Evolutionary conservation across 352 stramenopile species (phyloP), one percentile per base, ranked within the genome.

Genomic region (Blastocystis sp.): DNA sequence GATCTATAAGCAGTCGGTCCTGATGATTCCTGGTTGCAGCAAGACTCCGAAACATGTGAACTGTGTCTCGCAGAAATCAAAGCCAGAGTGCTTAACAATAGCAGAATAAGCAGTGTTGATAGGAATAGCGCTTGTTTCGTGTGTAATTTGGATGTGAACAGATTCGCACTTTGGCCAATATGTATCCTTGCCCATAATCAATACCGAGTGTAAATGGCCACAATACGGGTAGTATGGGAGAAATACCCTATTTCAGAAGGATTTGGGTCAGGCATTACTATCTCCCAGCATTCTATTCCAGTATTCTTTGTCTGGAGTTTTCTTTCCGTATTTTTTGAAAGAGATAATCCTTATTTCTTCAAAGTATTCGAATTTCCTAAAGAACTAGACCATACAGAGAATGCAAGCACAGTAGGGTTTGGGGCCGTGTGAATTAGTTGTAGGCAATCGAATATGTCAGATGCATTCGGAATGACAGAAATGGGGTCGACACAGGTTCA

Each of bases 261-360:
- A 79, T 79, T 79, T 63, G 69, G 69, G 48, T 24, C 40, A 60
- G 34, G 6, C 7, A 60, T 43, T 70, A 28, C 42, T 79, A 79
- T 79, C 69, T 79, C 69, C 60, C 60, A 63, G 69, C 69, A 79
- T 79, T 79, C 69, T 76, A 60, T 34, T 64, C 69, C 69, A 79
- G 69, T 79, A 54, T 79, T 79, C 38, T 24, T 42, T 79, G 60
- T 79, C 69, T 79, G 48, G 69, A 79, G 34, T 21, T 54, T 64
- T 24, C 3, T 65, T 64, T 61, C 60, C 38, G 62, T 14, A 63
- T 21, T 24, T 62, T 14, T 64, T n/a, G 60, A 79, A 79, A 54
- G 69, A 79, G 69, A 7, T 7, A 79, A 63, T 79, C 11, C 40
- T 3, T 79, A 24, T 57, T 57, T 61, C 3, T 79, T 79, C 42